These are phyloP conservation scores for Platanthera guangdongensis DNA, from an alignment of 106 monocot genomes.

Conservation along the genomic window DNA sequence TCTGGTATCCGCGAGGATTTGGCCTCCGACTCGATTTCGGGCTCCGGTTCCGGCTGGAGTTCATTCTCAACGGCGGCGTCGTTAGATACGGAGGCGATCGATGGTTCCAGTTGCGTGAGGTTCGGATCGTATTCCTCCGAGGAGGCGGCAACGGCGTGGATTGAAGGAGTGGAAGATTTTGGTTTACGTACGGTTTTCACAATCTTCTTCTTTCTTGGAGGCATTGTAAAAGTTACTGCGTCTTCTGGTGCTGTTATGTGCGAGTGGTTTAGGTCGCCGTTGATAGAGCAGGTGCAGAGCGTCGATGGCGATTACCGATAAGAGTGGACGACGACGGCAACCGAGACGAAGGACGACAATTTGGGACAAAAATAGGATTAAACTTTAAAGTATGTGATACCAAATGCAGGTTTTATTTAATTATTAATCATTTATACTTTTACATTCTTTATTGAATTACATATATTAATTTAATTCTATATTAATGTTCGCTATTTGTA, in stretches of 20 bases:
- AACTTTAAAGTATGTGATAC: too few species aligned
- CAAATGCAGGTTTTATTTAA: too few species aligned
- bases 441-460: too few species aligned
- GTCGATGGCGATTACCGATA: too few species aligned
- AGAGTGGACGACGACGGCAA: too few species aligned
- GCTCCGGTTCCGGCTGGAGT: neutral
- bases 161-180: slow-evolving; percentile 17
- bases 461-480: too few species aligned
- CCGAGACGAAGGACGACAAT: too few species aligned
- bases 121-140: neutral
- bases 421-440: too few species aligned
- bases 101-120: neutral
- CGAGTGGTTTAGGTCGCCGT: neutral
- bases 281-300: too few species aligned
- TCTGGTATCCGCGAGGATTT: neutral
- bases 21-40: neutral
- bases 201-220: slow-evolving; percentile 28
- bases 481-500: too few species aligned
- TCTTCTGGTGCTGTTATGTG: neutral
- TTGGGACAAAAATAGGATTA: too few species aligned
- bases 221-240: slow-evolving; percentile 16
- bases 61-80: neutral
- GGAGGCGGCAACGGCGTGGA: neutral
- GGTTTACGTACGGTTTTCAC: slow-evolving; percentile 26
- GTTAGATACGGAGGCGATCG: neutral